These are phyloP conservation scores for Aspergillus costaricaensis DNA, from an alignment of 2,329 filamentous ascomycete species.

Conservation along the genomic window DNA sequence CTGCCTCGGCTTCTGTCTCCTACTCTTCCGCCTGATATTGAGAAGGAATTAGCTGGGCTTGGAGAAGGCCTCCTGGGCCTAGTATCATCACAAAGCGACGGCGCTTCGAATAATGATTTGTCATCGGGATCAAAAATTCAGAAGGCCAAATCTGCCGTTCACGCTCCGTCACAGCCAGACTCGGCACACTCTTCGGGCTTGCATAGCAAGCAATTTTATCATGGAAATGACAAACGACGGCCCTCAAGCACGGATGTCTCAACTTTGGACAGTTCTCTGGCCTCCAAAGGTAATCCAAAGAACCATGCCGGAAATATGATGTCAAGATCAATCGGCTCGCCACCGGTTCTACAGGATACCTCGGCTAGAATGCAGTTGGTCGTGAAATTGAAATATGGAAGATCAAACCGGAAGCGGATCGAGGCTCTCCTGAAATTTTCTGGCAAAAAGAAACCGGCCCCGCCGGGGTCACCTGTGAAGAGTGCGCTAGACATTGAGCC, in stretches of 20 bases:
- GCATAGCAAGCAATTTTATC: conserved; percentile 13
- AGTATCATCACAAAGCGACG: conserved; percentile 21
- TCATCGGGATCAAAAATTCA: conserved; percentile 23
- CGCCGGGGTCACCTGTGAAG: conserved; percentile 28
- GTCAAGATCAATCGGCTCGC: conserved; percentile 8
- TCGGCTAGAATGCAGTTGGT: conserved; percentile 38
- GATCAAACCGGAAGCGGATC: conserved; percentile 51
- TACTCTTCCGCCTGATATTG: conserved; percentile 58
- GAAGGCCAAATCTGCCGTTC: conserved; percentile 18
- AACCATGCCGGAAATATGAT: conserved; percentile 9
- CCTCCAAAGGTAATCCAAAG: conserved; percentile 9
- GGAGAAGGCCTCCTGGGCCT: conserved; percentile 35
- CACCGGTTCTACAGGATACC: conserved; percentile 9
- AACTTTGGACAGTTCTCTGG: conserved; percentile 11
- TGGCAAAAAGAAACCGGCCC: conserved; percentile 37
- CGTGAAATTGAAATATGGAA: conserved; percentile 56
- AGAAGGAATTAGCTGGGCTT: conserved; percentile 53
- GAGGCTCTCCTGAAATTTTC: conserved; percentile 49
- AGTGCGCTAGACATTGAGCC: conserved; percentile 27
- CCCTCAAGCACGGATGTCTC: conserved; percentile 11
- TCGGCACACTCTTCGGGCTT: conserved; percentile 18
- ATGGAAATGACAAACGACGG: conserved; percentile 15
- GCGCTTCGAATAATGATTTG: conserved; percentile 18
- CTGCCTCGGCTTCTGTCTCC: conserved; percentile 60
- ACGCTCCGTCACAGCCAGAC: conserved; percentile 20